Evolutionary conservation across 441 rosid species (phyloP).

Genomic region (Metrosideros polymorpha): DNA sequence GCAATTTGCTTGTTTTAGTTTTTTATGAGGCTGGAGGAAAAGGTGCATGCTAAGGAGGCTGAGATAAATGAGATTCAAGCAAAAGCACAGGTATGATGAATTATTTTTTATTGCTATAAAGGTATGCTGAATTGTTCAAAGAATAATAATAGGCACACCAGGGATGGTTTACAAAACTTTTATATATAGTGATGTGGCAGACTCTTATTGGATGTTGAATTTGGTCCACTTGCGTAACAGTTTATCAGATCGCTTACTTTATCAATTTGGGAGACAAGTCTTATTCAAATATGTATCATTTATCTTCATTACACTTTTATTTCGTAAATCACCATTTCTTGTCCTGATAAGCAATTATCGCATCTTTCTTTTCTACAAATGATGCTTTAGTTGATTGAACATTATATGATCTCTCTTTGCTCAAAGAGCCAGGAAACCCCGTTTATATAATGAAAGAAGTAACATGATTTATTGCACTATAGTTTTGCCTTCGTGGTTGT

Average conservation of each 20-base stretch:
- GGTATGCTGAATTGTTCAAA: not conserved
- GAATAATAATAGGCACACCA: not conserved
- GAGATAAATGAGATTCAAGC: constrained; percentile 58
- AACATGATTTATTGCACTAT: not conserved
- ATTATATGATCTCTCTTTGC: not conserved
- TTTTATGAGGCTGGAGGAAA: constrained; percentile 64
- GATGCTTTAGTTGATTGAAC: not conserved
- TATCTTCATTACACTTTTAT: not conserved
- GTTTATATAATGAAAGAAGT: not conserved
- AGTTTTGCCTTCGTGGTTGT: not conserved
- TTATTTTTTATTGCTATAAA: not conserved
- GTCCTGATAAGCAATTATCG: not conserved
- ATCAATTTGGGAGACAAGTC: not conserved
- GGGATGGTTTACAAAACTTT: not conserved
- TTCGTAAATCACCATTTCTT: not conserved
- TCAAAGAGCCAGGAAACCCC: not conserved
- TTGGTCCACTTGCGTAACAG: not conserved
- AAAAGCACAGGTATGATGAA: constrained; percentile 49
- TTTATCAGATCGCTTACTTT: not conserved
- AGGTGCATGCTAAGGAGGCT: constrained; percentile 59
- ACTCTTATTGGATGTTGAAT: not conserved
- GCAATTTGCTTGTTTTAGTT: constrained; percentile 24
- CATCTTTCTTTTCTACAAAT: not conserved
- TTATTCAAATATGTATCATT: not conserved
- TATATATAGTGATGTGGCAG: not conserved